These are phyloP conservation scores for Russula abietina DNA, from an alignment of 768 basidiomycete species.

Conservation along the genomic window DNA sequence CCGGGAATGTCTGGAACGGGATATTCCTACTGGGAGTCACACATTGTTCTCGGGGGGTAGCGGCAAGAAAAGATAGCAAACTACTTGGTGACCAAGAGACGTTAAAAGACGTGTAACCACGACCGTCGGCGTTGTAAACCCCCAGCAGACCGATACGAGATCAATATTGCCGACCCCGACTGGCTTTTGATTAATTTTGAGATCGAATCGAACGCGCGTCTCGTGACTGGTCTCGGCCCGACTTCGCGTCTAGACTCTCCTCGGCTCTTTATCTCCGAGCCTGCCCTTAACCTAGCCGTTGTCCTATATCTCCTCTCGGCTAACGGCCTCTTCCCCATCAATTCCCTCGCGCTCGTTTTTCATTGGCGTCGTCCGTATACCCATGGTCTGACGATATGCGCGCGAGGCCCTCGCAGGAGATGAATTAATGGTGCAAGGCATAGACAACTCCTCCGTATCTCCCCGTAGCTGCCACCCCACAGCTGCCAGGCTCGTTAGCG, in stretches of 20 bases:
- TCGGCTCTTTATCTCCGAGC: conserved; percentile 6
- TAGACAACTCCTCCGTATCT: conserved; percentile 27
- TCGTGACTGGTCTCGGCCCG: conserved; percentile 15
- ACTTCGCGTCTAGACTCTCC: neutral
- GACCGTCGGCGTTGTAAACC: neutral
- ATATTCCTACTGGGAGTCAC: neutral
- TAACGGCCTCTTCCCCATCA: neutral
- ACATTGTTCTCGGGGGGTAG: neutral
- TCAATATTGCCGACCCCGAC: conserved; percentile 1
- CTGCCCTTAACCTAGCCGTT: conserved; percentile 15
- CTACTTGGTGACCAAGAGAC: neutral
- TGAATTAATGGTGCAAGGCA: conserved; percentile 27
- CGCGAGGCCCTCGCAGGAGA: conserved; percentile 27
- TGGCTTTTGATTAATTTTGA: neutral
- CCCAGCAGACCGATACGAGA: neutral
- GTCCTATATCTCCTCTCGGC: conserved; percentile 17
- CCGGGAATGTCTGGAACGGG: neutral
- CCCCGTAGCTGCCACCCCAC: conserved; percentile 20
- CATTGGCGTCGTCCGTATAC: conserved; percentile 9
- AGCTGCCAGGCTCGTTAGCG: conserved; percentile 26
- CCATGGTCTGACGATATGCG: conserved; percentile 18
- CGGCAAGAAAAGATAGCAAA: neutral
- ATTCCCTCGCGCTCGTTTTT: conserved; percentile 23
- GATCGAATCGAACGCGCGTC: neutral
- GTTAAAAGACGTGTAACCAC: neutral